Evolutionary conservation across 208 protist genomes (phyloP).

Genomic region (Trypanosoma rangeli): DNA sequence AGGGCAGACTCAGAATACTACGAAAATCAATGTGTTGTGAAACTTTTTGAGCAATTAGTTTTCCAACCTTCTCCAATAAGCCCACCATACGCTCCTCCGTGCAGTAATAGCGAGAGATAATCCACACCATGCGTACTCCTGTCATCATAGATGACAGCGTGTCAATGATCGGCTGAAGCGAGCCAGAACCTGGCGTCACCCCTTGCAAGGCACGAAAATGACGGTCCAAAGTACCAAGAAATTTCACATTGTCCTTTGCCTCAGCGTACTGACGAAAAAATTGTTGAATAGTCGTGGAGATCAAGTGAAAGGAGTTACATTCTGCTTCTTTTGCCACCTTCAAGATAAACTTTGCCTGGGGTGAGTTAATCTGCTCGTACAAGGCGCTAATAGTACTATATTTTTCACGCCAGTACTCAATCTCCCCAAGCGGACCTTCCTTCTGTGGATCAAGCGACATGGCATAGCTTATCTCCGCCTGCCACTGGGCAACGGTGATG

Average conservation of each 20-base stretch:
- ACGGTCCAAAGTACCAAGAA: conserved; percentile 97
- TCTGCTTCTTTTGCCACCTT: conserved; percentile 89
- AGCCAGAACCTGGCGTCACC: conserved; percentile 66
- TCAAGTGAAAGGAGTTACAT: conserved; percentile 87
- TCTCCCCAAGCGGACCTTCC: conserved; percentile 95
- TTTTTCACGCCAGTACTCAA: conserved; percentile 97
- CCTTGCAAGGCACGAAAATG: conserved; percentile 97
- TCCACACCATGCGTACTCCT: conserved; percentile 99
- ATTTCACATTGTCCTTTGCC: conserved; percentile 99
- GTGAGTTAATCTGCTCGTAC: conserved; percentile 97
- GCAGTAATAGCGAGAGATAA: conserved; percentile 99
- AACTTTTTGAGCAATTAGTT: conserved; percentile 96
- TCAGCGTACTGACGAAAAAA: conserved; percentile 96
- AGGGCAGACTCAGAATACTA: conserved; percentile 78
- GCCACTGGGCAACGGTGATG: conserved; percentile 87
- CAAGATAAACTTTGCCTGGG: conserved; percentile 93
- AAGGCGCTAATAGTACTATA: conserved; percentile 94
- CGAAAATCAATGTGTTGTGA: conserved; percentile 93
- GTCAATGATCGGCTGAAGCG: conserved; percentile 95
- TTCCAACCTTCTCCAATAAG: conserved; percentile 97
- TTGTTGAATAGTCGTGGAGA: conserved; percentile 91
- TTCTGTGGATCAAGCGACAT: conserved; percentile 91
- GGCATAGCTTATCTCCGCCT: conserved; percentile 87
- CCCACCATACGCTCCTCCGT: conserved; percentile 98
- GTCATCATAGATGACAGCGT: conserved; percentile 98